Evolutionary conservation across 148 eudicot genomes (phyloP).

Genomic region (Fallopia convolvulus): DNA sequence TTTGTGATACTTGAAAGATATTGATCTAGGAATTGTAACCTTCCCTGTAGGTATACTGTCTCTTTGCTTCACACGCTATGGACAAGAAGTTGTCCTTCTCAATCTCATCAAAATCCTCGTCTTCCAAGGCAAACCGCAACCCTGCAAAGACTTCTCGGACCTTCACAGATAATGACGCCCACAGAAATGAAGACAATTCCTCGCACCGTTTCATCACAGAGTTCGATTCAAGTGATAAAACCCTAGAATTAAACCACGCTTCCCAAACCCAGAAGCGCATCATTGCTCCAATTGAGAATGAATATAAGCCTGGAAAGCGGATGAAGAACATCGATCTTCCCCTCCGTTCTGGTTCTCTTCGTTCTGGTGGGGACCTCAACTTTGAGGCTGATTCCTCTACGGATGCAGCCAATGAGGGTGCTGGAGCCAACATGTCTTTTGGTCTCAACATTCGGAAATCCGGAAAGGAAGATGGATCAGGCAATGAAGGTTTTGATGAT

Average conservation of each 20-base stretch:
- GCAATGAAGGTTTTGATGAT: neutral
- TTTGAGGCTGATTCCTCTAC: slow-evolving; percentile 32
- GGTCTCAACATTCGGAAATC: slow-evolving; percentile 58
- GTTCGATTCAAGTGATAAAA: slow-evolving; percentile 34
- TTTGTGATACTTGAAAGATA: neutral
- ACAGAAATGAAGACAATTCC: neutral
- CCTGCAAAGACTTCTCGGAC: slow-evolving; percentile 17
- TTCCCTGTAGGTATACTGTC: neutral
- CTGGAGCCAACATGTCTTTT: slow-evolving; percentile 29
- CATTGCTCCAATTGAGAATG: slow-evolving; percentile 60
- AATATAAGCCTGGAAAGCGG: slow-evolving; percentile 46
- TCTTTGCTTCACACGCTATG: slow-evolving; percentile 1
- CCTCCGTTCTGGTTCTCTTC: slow-evolving; percentile 19
- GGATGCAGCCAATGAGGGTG: slow-evolving; percentile 6
- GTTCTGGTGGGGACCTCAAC: slow-evolving; percentile 20
- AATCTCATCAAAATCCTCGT: slow-evolving; percentile 24
- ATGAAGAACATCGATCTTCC: slow-evolving; percentile 62
- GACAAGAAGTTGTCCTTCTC: slow-evolving; percentile 41
- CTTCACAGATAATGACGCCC: slow-evolving; percentile 5
- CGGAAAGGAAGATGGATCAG: neutral
- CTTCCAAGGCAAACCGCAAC: slow-evolving; percentile 21
- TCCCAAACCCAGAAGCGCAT: slow-evolving; percentile 13
- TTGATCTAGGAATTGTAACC: neutral
- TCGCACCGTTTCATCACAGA: slow-evolving; percentile 41
- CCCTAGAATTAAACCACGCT: slow-evolving; percentile 16